A percentile compares a stretch with the other conserved stretches of the same genome.
Evolutionary conservation across 495 filamentous ascomycete genomes (phyloP).

Genomic region (Pyrenopolyporus hunteri): DNA sequence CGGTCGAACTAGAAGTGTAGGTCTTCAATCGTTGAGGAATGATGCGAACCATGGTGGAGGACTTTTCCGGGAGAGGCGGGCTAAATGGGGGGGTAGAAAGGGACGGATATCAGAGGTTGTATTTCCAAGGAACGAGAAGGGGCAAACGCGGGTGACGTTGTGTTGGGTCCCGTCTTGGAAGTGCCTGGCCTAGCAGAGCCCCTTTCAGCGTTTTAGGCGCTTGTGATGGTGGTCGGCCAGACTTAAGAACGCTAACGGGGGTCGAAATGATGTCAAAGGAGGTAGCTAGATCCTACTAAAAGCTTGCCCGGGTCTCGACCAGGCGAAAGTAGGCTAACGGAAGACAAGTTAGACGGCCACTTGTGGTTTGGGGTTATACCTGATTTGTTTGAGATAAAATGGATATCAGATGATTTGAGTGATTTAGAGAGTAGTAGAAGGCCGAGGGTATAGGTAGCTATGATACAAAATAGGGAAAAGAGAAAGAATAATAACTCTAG

Average conservation of each 20-base stretch:
- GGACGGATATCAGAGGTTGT: conserved; percentile 14
- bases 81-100: conserved; percentile 20
- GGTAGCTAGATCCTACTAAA: neutral
- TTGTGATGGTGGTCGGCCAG: conserved; percentile 17
- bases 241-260: conserved; percentile 27
- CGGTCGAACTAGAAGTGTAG: conserved; percentile 59
- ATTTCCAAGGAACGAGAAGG: conserved; percentile 28
- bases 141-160: conserved; percentile 33
- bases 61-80: conserved; percentile 2
- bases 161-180: conserved; percentile 31
- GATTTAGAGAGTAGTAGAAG: neutral
- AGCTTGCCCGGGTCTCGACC: no score
- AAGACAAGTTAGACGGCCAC: conserved; percentile 1
- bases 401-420: neutral
- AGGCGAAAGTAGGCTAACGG: neutral
- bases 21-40: conserved; percentile 75
- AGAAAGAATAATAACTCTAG: neutral
- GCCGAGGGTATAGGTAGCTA: neutral
- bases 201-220: conserved; percentile 19
- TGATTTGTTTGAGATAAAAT: neutral
- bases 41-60: conserved; percentile 71
- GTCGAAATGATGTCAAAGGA: conserved; percentile 32
- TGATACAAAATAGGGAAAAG: neutral
- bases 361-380: conserved; percentile 3
- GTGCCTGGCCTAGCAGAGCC: conserved; percentile 23